These are phyloP conservation scores for Colletotrichum horii DNA, from an alignment of 2,329 filamentous ascomycete species.

Conservation along the genomic window DNA sequence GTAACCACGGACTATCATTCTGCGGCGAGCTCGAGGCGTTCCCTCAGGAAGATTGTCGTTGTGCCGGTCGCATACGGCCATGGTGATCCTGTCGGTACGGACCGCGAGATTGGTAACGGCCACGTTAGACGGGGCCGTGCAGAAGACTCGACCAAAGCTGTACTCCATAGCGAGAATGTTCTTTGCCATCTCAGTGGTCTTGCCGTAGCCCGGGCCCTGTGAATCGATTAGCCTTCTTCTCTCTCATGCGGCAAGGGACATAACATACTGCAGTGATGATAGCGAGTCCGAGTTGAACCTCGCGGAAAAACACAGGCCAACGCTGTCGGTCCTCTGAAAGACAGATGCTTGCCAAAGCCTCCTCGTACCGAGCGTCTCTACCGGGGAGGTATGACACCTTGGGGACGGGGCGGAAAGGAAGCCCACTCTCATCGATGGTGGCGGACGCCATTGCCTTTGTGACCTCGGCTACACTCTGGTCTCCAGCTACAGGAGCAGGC, in stretches of 20 bases:
- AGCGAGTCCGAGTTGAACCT: not conserved
- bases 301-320: not conserved
- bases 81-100: not conserved
- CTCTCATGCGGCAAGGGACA: not conserved
- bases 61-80: not conserved
- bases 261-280: not conserved
- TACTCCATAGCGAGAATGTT: constrained; percentile 3
- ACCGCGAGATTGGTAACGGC: constrained; percentile 24
- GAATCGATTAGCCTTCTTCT: not conserved
- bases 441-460: too few species aligned
- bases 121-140: constrained; percentile 19
- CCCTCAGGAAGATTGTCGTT: not conserved
- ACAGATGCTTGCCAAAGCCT: too few species aligned
- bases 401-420: too few species aligned
- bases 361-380: too few species aligned
- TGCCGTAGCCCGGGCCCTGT: constrained; percentile 23
- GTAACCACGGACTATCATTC: constrained; percentile 10
- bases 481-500: too few species aligned
- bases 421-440: too few species aligned
- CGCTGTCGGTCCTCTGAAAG: too few species aligned
- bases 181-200: not conserved
- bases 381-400: too few species aligned
- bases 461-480: too few species aligned
- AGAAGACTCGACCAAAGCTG: constrained; percentile 9
- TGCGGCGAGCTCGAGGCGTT: not conserved